These are phyloP conservation scores for Canariomyces notabilis DNA, from an alignment of 2,329 filamentous ascomycete species.

Conservation along the genomic window DNA sequence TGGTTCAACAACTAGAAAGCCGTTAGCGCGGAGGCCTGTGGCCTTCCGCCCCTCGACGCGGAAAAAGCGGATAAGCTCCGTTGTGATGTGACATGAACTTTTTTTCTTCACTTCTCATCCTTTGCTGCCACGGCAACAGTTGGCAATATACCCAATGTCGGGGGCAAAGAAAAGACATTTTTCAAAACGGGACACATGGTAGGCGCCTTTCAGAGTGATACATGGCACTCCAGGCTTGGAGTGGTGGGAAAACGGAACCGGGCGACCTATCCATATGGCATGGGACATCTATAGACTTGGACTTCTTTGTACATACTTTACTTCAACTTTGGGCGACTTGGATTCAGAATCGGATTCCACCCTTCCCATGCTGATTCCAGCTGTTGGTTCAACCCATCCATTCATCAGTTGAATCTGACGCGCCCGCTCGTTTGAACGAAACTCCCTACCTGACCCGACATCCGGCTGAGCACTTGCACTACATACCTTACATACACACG, in stretches of 20 bases:
- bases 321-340: too few relatives aligned
- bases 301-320: constrained; percentile 16
- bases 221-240: constrained; percentile 11
- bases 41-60: not conserved
- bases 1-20: constrained; percentile 37
- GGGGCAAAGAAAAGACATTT: too few relatives aligned
- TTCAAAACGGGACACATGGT: constrained; percentile 2
- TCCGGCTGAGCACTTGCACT: too few relatives aligned
- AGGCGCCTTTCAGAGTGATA: constrained; percentile 3
- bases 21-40: not conserved
- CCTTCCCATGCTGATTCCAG: too few relatives aligned
- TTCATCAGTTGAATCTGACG: too few relatives aligned
- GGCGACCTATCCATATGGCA: not conserved
- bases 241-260: constrained; percentile 4
- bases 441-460: too few relatives aligned
- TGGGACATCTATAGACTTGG: constrained; percentile 9
- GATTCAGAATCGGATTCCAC: too few relatives aligned
- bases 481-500: too few relatives aligned
- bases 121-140: not conserved
- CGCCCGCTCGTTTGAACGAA: too few relatives aligned
- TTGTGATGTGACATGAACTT: constrained; percentile 12
- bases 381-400: too few relatives aligned
- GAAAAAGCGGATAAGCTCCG: not conserved
- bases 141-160: constrained; percentile 13
- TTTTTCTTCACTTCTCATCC: constrained; percentile 4